A percentile compares a stretch with the other conserved stretches of the same genome.
These are phyloP conservation scores for Aspergillus fumigatiaffinis DNA, from an alignment of 2,329 filamentous ascomycete species.

Conservation along the genomic window DNA sequence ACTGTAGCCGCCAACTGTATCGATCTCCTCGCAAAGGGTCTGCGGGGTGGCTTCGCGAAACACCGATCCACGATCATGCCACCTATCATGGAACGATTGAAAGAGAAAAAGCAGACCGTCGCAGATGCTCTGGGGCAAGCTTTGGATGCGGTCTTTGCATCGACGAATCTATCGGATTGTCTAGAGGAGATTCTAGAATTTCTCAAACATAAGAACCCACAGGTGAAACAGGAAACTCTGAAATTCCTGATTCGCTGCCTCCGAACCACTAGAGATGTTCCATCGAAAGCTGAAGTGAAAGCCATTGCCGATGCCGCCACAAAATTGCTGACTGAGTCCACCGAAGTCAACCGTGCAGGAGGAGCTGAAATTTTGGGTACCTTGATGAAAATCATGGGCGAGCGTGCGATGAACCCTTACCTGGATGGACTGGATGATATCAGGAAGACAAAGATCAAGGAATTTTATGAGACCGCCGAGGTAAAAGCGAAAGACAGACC, in stretches of 20 bases:
- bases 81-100: conserved; percentile 90
- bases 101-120: conserved; percentile 92
- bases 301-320: conserved; percentile 83
- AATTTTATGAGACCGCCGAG: conserved; percentile 77
- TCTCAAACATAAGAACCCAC: conserved; percentile 90
- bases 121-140: conserved; percentile 83
- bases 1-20: conserved; percentile 91
- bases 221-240: conserved; percentile 93
- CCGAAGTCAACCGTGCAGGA: conserved; percentile 77
- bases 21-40: conserved; percentile 79
- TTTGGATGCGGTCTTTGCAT: conserved; percentile 65
- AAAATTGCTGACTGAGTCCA: conserved; percentile 85
- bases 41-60: conserved; percentile 73
- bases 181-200: conserved; percentile 86
- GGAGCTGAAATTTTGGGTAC: conserved; percentile 91
- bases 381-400: conserved; percentile 97
- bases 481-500: conserved; percentile 91
- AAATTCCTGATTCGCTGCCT: conserved; percentile 89
- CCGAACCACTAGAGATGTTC: conserved; percentile 76
- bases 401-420: conserved; percentile 89
- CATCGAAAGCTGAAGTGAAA: conserved; percentile 76
- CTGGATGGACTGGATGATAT: conserved; percentile 93
- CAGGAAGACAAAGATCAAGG: conserved; percentile 90
- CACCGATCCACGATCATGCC: conserved; percentile 77
- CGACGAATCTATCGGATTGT: conserved; percentile 74